Evolutionary conservation across 2,329 filamentous ascomycete genomes (phyloP), one percentile per base, ranked within the genome.

Genomic region (Chaetomiaceae sp.): DNA sequence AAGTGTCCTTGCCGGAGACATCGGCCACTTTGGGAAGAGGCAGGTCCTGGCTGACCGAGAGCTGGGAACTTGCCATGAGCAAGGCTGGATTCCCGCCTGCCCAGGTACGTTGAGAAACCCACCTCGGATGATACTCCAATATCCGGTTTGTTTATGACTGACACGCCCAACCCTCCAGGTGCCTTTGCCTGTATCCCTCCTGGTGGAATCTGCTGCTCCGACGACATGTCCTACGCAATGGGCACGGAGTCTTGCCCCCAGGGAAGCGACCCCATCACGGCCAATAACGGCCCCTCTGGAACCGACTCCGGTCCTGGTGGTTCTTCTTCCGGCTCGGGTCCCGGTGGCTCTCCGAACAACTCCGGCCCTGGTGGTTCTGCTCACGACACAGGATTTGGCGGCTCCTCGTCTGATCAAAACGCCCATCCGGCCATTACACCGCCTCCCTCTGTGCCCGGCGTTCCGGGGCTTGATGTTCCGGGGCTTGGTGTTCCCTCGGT

Each of bases 191-290:
- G 53, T 27, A 38, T 55, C 17, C 45, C 49, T 3, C 37, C 42
- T 4, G 53, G 53, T 1, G 45, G 42, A 13, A 35, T 49, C 21
- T 55, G 53, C 53, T 55, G 53, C 49, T 46, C 49, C 16, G 49
- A 52, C 38, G 53, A 41, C 14, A 19, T 44, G 12, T 39, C 44
- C 2, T 55, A 49, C 19, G 53, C 44, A n/a, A 27, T 52, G 41
- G 35, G 44, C 1, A 23, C 42, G 8, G 25, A 41, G 8, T 17
- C 30, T 3, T 55, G 53, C 30, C 41, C 49, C 12, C 20, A 42
- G 3, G 53, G 45, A 7, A 19, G 4, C 44, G 23, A 16, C 9
- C 16, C 31, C 10, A 9, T 21, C 20, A 19, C 34, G 25, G 25
- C 25, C 25, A n/a, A n/a, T n/a, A n/a, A n/a, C n/a, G n/a, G n/a